These are phyloP conservation scores for Penicillium frequentans DNA, from an alignment of 2,329 filamentous ascomycete species.

Conservation along the genomic window DNA sequence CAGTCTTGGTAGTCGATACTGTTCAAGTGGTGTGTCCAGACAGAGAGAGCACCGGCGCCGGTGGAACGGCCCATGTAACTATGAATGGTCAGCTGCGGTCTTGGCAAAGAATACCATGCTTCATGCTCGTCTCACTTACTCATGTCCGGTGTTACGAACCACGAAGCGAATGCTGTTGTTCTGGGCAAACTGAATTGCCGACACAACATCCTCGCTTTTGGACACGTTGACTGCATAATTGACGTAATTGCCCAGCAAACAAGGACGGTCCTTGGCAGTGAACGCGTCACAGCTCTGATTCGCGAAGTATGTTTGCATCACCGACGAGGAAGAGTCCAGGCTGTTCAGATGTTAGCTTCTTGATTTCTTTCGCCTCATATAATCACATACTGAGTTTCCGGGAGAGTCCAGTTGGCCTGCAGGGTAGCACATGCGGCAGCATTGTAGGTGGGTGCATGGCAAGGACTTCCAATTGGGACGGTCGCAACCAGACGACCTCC, in stretches of 20 bases:
- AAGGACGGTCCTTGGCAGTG: slow-evolving; percentile 27
- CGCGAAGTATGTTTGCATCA: slow-evolving; percentile 41
- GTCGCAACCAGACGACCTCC: neutral
- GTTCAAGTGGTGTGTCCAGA: slow-evolving; percentile 37
- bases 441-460: neutral
- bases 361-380: too few species aligned
- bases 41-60: slow-evolving; percentile 52
- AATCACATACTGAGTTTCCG: neutral
- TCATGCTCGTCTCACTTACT: slow-evolving; percentile 53
- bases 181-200: slow-evolving; percentile 41
- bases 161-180: slow-evolving; percentile 54
- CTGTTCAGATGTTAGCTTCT: too few species aligned
- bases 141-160: slow-evolving; percentile 45
- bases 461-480: neutral
- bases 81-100: neutral
- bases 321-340: slow-evolving; percentile 22
- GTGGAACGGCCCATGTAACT: slow-evolving; percentile 55
- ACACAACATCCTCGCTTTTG: slow-evolving; percentile 23
- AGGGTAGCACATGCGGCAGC: neutral
- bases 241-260: slow-evolving; percentile 30
- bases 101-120: slow-evolving; percentile 14
- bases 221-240: slow-evolving; percentile 38
- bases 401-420: neutral
- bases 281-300: slow-evolving; percentile 47
- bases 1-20: slow-evolving; percentile 35